Percentiles rank a stretch among this genome's conserved stretches.
Evolutionary conservation across 176 grass and related monocot genomes (phyloP).

Genomic region (Poa pratensis): DNA sequence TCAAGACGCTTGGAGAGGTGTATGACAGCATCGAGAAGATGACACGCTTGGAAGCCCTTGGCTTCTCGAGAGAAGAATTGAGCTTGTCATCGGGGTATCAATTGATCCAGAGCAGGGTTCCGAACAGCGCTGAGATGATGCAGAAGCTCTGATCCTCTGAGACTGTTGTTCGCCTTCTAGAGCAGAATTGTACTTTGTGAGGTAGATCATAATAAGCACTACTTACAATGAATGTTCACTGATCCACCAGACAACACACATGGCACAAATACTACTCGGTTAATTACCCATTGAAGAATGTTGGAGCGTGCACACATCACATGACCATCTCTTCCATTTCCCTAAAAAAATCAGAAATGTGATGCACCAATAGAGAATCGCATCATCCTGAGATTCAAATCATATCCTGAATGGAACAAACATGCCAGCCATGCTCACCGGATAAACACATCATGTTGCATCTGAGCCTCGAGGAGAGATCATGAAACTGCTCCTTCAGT

Average conservation of each 20-base stretch:
- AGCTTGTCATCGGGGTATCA: constrained; percentile 32
- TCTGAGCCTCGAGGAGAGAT: background rate
- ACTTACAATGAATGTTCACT: background rate
- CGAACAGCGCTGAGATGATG: background rate
- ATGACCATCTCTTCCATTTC: background rate
- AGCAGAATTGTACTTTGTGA: background rate
- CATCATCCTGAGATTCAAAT: background rate
- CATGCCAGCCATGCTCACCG: constrained; percentile 14
- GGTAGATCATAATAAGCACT: background rate
- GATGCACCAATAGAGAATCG: background rate
- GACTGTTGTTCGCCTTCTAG: constrained; percentile 41
- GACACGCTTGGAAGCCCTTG: no score
- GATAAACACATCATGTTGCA: background rate
- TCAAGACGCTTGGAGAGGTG: no score
- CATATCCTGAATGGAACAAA: background rate
- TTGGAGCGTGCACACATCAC: background rate
- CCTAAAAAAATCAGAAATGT: background rate
- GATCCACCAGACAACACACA: background rate
- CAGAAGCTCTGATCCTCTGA: background rate
- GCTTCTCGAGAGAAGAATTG: constrained; percentile 17
- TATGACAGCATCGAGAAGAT: no score
- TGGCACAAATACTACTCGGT: background rate
- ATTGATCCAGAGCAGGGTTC: constrained; percentile 47
- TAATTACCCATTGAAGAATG: background rate
- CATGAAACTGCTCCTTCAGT: background rate